Evolutionary conservation across 192 early-diverging fungal genomes (phyloP).

Genomic region (Phycomyces nitens): DNA sequence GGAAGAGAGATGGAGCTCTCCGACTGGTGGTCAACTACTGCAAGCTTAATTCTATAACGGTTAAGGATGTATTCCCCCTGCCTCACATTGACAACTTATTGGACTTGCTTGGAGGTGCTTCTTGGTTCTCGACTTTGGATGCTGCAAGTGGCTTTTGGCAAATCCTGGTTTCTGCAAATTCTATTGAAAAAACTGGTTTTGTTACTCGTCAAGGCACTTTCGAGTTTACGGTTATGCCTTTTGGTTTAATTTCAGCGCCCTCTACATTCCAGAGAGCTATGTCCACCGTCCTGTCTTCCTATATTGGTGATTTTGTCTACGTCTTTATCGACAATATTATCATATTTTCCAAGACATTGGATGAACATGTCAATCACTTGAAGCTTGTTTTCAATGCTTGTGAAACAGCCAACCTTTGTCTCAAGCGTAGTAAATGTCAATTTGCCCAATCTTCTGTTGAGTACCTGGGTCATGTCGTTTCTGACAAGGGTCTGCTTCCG

Average conservation of each 20-base stretch:
- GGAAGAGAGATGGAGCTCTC: slow-evolving; percentile 36
- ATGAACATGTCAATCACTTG: slow-evolving; percentile 20
- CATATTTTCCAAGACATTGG: slow-evolving; percentile 22
- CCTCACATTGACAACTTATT: slow-evolving; percentile 37
- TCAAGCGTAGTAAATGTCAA: not conserved
- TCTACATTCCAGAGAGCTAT: slow-evolving; percentile 49
- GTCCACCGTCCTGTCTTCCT: not conserved
- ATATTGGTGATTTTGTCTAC: slow-evolving; percentile 4
- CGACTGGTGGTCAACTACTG: slow-evolving; percentile 42
- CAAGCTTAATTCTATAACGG: slow-evolving; percentile 37
- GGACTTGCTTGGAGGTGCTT: slow-evolving; percentile 7
- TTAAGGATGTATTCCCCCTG: slow-evolving; percentile 35
- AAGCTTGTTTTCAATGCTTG: slow-evolving; percentile 13
- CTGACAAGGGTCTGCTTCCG: not conserved
- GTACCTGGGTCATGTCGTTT: slow-evolving; percentile 5
- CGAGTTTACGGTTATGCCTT: slow-evolving; percentile 56
- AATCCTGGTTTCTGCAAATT: not conserved
- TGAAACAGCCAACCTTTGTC: not conserved
- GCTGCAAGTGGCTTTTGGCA: slow-evolving; percentile 25
- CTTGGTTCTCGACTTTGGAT: slow-evolving; percentile 22
- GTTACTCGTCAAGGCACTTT: slow-evolving; percentile 39
- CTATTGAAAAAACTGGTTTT: slow-evolving; percentile 25
- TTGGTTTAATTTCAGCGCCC: slow-evolving; percentile 60
- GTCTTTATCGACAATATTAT: slow-evolving; percentile 37
- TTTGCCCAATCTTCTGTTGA: not conserved